phyloP scores from a whole-genome alignment of 495 filamentous ascomycete species.

The Aspergillus saccharolyticus region DNA sequence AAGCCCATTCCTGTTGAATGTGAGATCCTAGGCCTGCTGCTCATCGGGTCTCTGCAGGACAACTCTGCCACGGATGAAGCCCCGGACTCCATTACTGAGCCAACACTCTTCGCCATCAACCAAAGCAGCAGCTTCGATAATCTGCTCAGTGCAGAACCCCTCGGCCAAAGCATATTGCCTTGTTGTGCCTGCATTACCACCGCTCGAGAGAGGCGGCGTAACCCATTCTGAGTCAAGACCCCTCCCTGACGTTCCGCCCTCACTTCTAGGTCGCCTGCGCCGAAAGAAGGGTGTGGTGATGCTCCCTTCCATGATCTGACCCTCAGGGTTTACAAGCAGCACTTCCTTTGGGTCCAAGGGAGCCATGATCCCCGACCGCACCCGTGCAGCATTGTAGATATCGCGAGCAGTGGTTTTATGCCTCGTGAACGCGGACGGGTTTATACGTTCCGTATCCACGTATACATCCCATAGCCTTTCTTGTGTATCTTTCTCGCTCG shows the following conservation, averaged over 20 bases:
- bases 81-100: slow-evolving; percentile 81
- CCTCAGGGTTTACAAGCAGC: slow-evolving; percentile 60
- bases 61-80: slow-evolving; percentile 54
- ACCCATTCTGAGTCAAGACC: slow-evolving; percentile 25
- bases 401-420: slow-evolving; percentile 70
- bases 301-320: slow-evolving; percentile 81
- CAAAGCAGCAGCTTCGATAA: slow-evolving; percentile 50
- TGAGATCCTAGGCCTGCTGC: slow-evolving; percentile 13
- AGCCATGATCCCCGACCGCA: slow-evolving; percentile 48
- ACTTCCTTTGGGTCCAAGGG: slow-evolving; percentile 59
- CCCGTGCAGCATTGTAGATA: slow-evolving; percentile 60
- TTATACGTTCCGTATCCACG: slow-evolving; percentile 49
- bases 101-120: slow-evolving; percentile 71
- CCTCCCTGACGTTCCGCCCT: not conserved
- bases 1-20: too few species aligned
- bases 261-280: slow-evolving; percentile 28
- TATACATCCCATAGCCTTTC: slow-evolving; percentile 42
- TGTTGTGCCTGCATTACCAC: slow-evolving; percentile 78
- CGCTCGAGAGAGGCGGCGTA: slow-evolving; percentile 47
- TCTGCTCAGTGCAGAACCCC: slow-evolving; percentile 58
- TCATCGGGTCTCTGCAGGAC: slow-evolving; percentile 24
- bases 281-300: slow-evolving; percentile 77
- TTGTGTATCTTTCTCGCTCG: slow-evolving; percentile 13
- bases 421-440: slow-evolving; percentile 59
- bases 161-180: slow-evolving; percentile 72